Base-by-base conservation (phyloP, 2,329 filamentous ascomycete species). In the Dothistroma septosporum region DNA sequence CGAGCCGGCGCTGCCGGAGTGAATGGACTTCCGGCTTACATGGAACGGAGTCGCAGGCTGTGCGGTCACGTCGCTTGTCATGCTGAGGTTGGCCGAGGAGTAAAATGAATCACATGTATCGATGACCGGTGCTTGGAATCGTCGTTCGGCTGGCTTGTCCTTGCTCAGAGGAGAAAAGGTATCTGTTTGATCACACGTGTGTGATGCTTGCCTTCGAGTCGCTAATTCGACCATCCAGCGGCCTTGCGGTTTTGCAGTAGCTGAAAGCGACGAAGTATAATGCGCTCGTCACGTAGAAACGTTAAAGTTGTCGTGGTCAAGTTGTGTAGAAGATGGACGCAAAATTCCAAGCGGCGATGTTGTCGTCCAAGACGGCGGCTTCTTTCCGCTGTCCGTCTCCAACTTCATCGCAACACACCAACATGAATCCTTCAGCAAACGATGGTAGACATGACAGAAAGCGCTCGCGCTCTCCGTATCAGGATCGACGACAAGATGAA, bases 391-490 rank as follows among this genome's bases (percentile, higher is more conserved):
- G 7, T 21, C 41, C 10, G 7, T 10, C 28, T 21, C 16, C 4
- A 50, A 12, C 10, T 50, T 11, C 28, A 31, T 14, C 9, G 2
- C 47, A n/a, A 12, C 4, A 16, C 50, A 32, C 47, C 47, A 53
- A 32, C 48, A 52, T 53, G 50, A 12, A 16, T 31, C 6, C 24
- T n/a, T 53, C 50, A 32, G 19, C 14, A 11, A 32, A 35, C 31
- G 12, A 28, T n/a, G 14, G 31, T 69, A 48, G 48, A 19, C 19
- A 50, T 37, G 49, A 54, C 61, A 57, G 56, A 68, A 66, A 64
- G 59, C 66, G 68, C n/a, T 71, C 69, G n/a, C 65, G 66, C 21
- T 69, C 68, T 2, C 68, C 64, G 16, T 56, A 57, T 47, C 24
- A 24, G 32, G 53, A 32, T 28, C 32, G 50, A 7, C 50, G 28